Evolutionary conservation across 331 rosid genomes (phyloP), one percentile per base, ranked within the genome.

Genomic region (Quercus tomentella): DNA sequence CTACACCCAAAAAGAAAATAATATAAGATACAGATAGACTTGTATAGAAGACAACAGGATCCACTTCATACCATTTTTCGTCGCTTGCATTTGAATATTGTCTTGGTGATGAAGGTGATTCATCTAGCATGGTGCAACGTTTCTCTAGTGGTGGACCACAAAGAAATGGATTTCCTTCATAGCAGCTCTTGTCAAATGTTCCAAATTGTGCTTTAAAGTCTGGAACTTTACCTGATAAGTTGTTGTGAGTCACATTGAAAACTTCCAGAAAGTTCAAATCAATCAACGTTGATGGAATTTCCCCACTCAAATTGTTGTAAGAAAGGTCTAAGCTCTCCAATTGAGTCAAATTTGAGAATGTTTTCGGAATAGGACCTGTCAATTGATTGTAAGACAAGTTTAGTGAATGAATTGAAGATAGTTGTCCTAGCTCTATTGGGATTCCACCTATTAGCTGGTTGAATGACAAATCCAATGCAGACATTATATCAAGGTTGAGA

Each of bases 211-310:
- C 22, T 10, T 56, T 3, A 1, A 35, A 1, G 23, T 7, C 71
- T 1, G 83, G 79, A 1, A 56, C 14, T 31, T 18, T 49, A 8
- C 83, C 77, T 9, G 81, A 81, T 3, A 85, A 25, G 17, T 70
- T 81, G 41, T 85, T 85, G 65, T 75, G 43, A 3, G 87, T 56
- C 30, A 77, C 84, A 58, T 73, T 77, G 61, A 84, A 80, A 6
- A 73, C 21, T 7, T 12, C 68, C 0, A 80, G 41, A 43, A 0
- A 30, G 25, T 26, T 1, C 20, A 80, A 57, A 6, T 16, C n/a
- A 18, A 15, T 25, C 0, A 80, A 43, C 6, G 72, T 16, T 22
- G 25, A 17, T 0, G 41, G 41, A 35, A 35, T 35, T 35, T 35
- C 8, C 1, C 9, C 41, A 35, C 41, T 35, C 8, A 35, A 35